A percentile compares a stretch with the other conserved stretches of the same genome.
Evolutionary conservation across 345 rosid genomes (phyloP).

Genomic region (Mercurialis annua): DNA sequence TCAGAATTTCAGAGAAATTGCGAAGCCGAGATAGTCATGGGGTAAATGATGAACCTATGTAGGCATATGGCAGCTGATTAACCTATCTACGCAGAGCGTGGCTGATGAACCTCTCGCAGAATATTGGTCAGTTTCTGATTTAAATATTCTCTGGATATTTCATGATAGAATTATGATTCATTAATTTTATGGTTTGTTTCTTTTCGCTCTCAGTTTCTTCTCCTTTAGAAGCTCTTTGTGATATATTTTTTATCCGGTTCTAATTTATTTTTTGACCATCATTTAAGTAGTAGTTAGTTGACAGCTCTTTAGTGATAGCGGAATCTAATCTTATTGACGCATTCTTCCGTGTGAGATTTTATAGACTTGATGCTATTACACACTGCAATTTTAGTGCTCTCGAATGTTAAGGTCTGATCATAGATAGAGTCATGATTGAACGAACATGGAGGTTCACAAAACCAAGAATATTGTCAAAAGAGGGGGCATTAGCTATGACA

Average conservation of each 20-base stretch:
- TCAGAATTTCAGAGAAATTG: too few relatives aligned
- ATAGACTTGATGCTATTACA: background rate
- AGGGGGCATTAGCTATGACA: background rate
- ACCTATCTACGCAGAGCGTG: background rate
- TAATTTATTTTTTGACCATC: background rate
- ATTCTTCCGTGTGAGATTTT: background rate
- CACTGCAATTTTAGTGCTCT: background rate
- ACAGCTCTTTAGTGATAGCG: background rate
- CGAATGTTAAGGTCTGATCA: background rate
- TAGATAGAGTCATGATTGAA: constrained; percentile 3
- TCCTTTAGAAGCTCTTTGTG: too few relatives aligned
- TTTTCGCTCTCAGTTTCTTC: background rate
- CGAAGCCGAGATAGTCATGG: too few relatives aligned
- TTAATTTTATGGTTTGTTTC: background rate
- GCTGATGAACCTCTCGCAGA: background rate
- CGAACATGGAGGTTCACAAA: background rate
- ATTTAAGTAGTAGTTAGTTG: too few relatives aligned
- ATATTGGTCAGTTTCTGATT: background rate
- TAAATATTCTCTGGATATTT: background rate
- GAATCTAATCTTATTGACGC: background rate
- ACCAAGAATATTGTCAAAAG: constrained; percentile 10
- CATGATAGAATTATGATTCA: background rate
- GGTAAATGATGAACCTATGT: background rate
- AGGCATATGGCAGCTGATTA: background rate
- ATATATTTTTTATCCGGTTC: background rate